Evolutionary conservation across 2,329 filamentous ascomycete species (phyloP).

Genomic region (Beauveria caledonica): DNA sequence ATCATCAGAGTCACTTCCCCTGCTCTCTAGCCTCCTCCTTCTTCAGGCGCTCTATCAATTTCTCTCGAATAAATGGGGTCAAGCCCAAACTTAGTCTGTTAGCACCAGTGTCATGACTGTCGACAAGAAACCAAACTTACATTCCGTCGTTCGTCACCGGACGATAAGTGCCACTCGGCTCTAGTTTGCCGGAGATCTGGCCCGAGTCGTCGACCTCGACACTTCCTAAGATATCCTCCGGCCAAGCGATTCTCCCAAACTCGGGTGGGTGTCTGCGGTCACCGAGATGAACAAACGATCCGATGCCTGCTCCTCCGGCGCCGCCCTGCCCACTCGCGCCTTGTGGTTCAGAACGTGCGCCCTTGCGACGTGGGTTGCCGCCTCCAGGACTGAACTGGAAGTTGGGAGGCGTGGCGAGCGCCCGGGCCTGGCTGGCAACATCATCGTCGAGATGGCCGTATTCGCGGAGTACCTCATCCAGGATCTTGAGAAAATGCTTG

Average conservation of each 20-base stretch:
- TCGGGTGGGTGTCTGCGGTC: constrained; percentile 57
- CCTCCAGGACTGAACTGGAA: constrained; percentile 44
- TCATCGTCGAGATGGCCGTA: constrained; percentile 49
- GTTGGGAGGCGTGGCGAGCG: constrained; percentile 51
- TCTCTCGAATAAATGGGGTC: constrained; percentile 43
- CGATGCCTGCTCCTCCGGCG: constrained; percentile 49
- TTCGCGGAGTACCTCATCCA: constrained; percentile 47
- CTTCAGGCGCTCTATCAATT: constrained; percentile 40
- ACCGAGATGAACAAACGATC: constrained; percentile 58
- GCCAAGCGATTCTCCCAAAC: constrained; percentile 60
- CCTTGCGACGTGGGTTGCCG: constrained; percentile 35
- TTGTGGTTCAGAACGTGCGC: constrained; percentile 22
- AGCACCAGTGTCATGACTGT: constrained; percentile 12
- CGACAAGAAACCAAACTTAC: constrained; percentile 36
- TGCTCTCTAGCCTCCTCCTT: constrained; percentile 35
- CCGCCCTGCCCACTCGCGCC: constrained; percentile 55
- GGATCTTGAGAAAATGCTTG: constrained; percentile 47
- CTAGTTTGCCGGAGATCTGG: constrained; percentile 48
- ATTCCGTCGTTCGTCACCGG: constrained; percentile 59
- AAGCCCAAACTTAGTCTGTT: constrained; percentile 38
- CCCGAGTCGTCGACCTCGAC: constrained; percentile 54
- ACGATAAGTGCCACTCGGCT: constrained; percentile 55
- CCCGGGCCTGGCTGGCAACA: constrained; percentile 47
- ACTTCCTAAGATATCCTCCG: constrained; percentile 62
- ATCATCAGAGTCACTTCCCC: background rate